Conservation (phyloP, 2,329 filamentous ascomycete species). For the Cladobotryum protrusum region DNA sequence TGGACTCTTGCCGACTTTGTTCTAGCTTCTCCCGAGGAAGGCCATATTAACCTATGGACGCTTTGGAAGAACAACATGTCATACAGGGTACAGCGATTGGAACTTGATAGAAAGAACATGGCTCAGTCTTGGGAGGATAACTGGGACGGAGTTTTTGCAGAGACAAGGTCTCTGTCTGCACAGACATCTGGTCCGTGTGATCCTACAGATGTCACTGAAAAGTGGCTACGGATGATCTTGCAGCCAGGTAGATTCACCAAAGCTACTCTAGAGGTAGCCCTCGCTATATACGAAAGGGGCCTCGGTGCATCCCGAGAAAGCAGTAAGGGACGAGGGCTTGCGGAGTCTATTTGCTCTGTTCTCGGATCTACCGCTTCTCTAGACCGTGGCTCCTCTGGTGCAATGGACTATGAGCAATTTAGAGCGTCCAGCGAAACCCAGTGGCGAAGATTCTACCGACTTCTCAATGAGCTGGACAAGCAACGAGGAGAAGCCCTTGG, state of each 20-base stretch:
- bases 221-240: constrained; percentile 81
- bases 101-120: constrained; percentile 62
- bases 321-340: constrained; percentile 51
- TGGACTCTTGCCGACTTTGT: constrained; percentile 78
- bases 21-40: constrained; percentile 50
- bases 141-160: constrained; percentile 65
- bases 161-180: constrained; percentile 47
- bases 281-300: constrained; percentile 72
- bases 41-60: constrained; percentile 61
- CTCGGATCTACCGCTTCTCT: constrained; percentile 64
- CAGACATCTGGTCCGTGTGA: constrained; percentile 58
- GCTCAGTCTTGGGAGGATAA: constrained; percentile 55
- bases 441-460: constrained; percentile 84
- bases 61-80: constrained; percentile 81
- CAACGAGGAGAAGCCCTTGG: constrained; percentile 76
- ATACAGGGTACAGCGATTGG: constrained; percentile 67
- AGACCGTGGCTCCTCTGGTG: constrained; percentile 53
- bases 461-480: constrained; percentile 80
- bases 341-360: constrained; percentile 69
- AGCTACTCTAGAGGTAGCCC: constrained; percentile 74
- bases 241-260: constrained; percentile 75
- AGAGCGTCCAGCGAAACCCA: constrained; percentile 68
- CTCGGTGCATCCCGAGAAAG: constrained; percentile 31
- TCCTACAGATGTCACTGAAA: constrained; percentile 65
- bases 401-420: constrained; percentile 71